Evolutionary conservation across 805 yeast genomes (phyloP).

Genomic region (Saturnispora sanitii): DNA sequence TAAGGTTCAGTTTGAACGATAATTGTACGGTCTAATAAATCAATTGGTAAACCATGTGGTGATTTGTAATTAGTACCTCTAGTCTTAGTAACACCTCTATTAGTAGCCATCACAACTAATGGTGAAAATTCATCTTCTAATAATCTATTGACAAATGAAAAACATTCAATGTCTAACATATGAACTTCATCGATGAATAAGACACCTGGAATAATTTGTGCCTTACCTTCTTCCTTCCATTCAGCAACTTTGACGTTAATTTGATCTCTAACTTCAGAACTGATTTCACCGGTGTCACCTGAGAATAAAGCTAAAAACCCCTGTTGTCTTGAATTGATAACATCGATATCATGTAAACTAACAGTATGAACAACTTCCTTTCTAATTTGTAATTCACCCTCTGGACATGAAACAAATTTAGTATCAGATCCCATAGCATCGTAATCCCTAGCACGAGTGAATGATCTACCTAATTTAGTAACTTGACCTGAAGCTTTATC

Average conservation of each 20-base stretch:
- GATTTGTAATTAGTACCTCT: constrained; percentile 85
- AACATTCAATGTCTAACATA: constrained; percentile 95
- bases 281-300: constrained; percentile 94
- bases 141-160: constrained; percentile 89
- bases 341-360: constrained; percentile 90
- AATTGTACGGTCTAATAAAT: constrained; percentile 80
- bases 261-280: constrained; percentile 71
- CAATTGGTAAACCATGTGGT: constrained; percentile 97
- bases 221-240: constrained; percentile 96
- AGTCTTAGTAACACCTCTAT: constrained; percentile 85
- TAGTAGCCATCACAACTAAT: constrained; percentile 89
- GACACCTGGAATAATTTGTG: constrained; percentile 96
- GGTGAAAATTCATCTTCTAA: constrained; percentile 89
- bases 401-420: constrained; percentile 87
- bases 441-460: constrained; percentile 96
- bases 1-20: constrained; percentile 92
- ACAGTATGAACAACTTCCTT: constrained; percentile 97
- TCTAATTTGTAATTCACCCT: constrained; percentile 97
- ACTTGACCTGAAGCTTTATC: constrained; percentile 98
- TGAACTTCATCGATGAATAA: constrained; percentile 96
- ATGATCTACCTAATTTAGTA: constrained; percentile 95
- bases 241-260: constrained; percentile 66
- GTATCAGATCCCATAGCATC: constrained; percentile 95
- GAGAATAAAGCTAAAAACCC: constrained; percentile 39
- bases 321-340: constrained; percentile 90